phyloP scores from a whole-genome alignment of 1,139 yeast species.

The Meyerozyma elateridarum region DNA sequence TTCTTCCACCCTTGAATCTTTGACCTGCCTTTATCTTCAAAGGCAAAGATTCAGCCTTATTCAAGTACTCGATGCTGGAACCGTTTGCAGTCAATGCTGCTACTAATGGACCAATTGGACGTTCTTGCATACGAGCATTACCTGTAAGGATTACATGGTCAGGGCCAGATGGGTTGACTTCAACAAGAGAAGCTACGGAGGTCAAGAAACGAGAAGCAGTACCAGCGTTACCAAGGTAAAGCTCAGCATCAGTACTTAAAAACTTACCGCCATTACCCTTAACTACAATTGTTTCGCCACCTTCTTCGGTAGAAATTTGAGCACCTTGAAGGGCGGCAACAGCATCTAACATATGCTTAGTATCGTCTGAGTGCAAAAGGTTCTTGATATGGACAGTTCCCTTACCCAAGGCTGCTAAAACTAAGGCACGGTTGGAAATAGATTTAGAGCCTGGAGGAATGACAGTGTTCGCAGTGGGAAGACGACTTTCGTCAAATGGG shows the following conservation, averaged over 20 bases:
- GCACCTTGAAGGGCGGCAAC: slow-evolving; percentile 80
- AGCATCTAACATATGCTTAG: slow-evolving; percentile 91
- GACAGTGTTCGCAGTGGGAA: slow-evolving; percentile 47
- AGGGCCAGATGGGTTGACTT: slow-evolving; percentile 25
- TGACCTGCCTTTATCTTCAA: slow-evolving; percentile 64
- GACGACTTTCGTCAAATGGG: slow-evolving; percentile 38
- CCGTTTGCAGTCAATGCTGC: slow-evolving; percentile 86
- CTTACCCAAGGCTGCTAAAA: slow-evolving; percentile 84
- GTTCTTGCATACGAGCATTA: slow-evolving; percentile 93
- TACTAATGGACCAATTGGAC: slow-evolving; percentile 96
- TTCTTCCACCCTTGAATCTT: slow-evolving; percentile 83
- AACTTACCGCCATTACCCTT: slow-evolving; percentile 83
- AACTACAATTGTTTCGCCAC: slow-evolving; percentile 83
- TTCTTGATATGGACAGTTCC: slow-evolving; percentile 83
- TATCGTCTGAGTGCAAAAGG: slow-evolving; percentile 90
- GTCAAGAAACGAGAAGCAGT: slow-evolving; percentile 95
- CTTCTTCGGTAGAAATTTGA: slow-evolving; percentile 70
- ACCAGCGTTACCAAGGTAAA: slow-evolving; percentile 96
- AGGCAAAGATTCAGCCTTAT: slow-evolving; percentile 81
- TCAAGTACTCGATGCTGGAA: slow-evolving; percentile 64
- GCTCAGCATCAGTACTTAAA: slow-evolving; percentile 52
- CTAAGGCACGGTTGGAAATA: slow-evolving; percentile 89
- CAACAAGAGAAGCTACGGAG: slow-evolving; percentile 80
- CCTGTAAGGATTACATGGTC: slow-evolving; percentile 73
- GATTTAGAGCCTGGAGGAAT: slow-evolving; percentile 97